Evolutionary conservation across 2,329 filamentous ascomycete species (phyloP), one percentile per base, ranked within the genome.

Genomic region (Fusarium pilosicola): DNA sequence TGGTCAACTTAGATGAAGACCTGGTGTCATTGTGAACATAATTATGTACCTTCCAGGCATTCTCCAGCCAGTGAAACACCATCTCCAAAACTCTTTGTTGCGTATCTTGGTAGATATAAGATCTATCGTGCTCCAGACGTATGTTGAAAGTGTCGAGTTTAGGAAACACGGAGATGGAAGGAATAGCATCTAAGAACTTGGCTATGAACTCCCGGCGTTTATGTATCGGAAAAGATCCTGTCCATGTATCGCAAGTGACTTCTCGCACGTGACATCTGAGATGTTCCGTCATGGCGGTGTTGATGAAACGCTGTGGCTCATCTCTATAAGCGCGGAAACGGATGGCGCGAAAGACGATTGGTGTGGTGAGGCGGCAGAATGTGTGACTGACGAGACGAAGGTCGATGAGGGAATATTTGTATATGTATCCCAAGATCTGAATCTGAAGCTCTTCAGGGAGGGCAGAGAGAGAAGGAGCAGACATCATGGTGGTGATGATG

Each of bases 11-110:
- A 8, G 22, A 4, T 18, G 15, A 18, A 32, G 46, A 13, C 20
- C 17, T 18, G 15, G 7, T 18, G n/a, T 39, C 22, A 5, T 24
- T 28, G 34, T n/a, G 14, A 18, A 38, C 3, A 22, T 39, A 22
- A 5, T n/a, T 6, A 13, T 54, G 13, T 11, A 26, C 34, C 15
- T 41, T 41, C 65, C 62, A 68, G 10, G 58, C 55, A 1, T 65
- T 65, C 9, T 58, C 71, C 1, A 75, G 39, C 22, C 56, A 70
- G 4, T 54, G 44, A 41, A 71, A 74, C 10, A 74, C 18, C 6
- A 48, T 62, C 26, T 70, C 41, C 7, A 73, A 36, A 5, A 74
- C 44, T 8, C 20, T 9, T 12, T 5, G 17, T 28, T 39, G 34
- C 14, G 24, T 28, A 38, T 13, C 2, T 2, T n/a, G 3, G 14